Evolutionary conservation across 805 yeast species (phyloP).

Genomic region (Saturnispora silvae): DNA sequence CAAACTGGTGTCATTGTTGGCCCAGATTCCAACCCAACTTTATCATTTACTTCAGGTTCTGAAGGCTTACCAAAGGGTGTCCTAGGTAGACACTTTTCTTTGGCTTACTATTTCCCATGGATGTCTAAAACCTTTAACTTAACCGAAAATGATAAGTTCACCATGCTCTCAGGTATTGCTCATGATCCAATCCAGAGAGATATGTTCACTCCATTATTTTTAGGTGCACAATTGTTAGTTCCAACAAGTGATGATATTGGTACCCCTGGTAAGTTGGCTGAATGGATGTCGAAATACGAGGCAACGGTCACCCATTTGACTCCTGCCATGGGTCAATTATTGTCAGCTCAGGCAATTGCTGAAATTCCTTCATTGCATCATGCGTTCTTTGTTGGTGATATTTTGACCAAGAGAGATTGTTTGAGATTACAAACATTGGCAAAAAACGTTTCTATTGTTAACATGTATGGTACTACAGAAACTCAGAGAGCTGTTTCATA

Average conservation of each 20-base stretch:
- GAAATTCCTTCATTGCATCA: constrained; percentile 81
- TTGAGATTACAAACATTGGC: constrained; percentile 86
- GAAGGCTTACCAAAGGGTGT: constrained; percentile 99
- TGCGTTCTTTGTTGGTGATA: constrained; percentile 98
- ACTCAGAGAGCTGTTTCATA: constrained; percentile 97
- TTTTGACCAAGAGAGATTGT: constrained; percentile 94
- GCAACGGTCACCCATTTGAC: constrained; percentile 97
- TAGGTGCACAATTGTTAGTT: constrained; percentile 87
- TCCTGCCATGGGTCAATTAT: constrained; percentile 98
- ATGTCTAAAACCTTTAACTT: constrained; percentile 82
- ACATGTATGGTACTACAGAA: constrained; percentile 99
- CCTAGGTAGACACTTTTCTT: constrained; percentile 90
- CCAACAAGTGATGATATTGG: constrained; percentile 98
- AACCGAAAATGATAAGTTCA: constrained; percentile 72
- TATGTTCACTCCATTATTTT: constrained; percentile 93
- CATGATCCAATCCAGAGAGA: constrained; percentile 99
- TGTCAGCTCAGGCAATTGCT: constrained; percentile 90
- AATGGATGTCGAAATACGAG: constrained; percentile 87
- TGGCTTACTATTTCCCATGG: constrained; percentile 98
- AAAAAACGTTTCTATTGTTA: constrained; percentile 78
- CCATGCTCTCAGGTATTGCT: constrained; percentile 98
- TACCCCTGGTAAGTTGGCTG: constrained; percentile 94
- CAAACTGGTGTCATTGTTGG: constrained; percentile 90
- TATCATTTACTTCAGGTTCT: constrained; percentile 93
- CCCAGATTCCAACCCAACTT: constrained; percentile 94